Evolutionary conservation across 345 rosid species (phyloP).

Genomic region (Aegle marmelos): DNA sequence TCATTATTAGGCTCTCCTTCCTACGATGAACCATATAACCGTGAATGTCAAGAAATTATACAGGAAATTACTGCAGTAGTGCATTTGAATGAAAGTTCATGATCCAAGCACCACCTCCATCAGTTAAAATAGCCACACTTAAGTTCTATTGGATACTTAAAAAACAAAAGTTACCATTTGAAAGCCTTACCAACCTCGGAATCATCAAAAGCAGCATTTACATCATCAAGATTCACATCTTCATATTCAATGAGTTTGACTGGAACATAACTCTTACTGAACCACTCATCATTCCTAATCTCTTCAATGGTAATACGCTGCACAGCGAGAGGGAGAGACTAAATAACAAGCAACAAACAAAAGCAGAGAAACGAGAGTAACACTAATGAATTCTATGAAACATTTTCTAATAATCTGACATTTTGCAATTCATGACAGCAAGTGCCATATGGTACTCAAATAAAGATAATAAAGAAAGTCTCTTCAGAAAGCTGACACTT

Average conservation of each 20-base stretch:
- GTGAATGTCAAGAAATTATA: slow-evolving; percentile 4
- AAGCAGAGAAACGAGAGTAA: slow-evolving; percentile 2
- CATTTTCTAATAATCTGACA: background rate
- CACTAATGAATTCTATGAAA: slow-evolving; percentile 1
- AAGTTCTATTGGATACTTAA: background rate
- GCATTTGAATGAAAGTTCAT: background rate
- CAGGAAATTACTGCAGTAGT: background rate
- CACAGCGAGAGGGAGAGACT: background rate
- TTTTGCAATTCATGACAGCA: background rate
- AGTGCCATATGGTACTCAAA: slow-evolving; percentile 4
- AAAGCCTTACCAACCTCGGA: slow-evolving; percentile 62
- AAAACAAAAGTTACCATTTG: background rate
- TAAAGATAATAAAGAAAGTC: background rate
- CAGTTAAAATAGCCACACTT: background rate
- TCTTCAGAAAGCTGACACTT: slow-evolving; percentile 27
- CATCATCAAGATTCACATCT: slow-evolving; percentile 91
- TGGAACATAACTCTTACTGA: slow-evolving; percentile 58
- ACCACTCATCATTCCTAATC: slow-evolving; percentile 84
- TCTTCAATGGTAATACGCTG: slow-evolving; percentile 87
- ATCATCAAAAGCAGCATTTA: slow-evolving; percentile 86
- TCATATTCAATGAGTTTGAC: slow-evolving; percentile 73
- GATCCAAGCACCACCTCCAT: background rate
- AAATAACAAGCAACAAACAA: slow-evolving; percentile 12
- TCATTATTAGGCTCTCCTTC: slow-evolving; percentile 48
- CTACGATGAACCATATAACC: slow-evolving; percentile 33